Base-by-base conservation (phyloP, 768 basidiomycete species). In the Nidularia pulvinata region DNA sequence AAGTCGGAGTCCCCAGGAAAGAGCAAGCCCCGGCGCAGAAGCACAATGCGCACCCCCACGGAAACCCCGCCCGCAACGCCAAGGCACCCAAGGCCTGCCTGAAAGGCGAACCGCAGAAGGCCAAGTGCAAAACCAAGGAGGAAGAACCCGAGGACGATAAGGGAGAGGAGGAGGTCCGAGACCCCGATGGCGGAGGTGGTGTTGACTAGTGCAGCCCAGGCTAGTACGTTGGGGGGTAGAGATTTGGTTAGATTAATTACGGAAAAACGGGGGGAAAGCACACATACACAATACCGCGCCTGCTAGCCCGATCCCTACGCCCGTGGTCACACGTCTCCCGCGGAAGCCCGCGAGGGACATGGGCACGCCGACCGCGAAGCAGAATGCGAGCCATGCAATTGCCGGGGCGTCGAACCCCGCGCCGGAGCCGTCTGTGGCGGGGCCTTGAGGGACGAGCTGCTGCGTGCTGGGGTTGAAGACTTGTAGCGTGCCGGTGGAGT, bases 121-220 rank as follows among this genome's bases (percentile, higher is more conserved):
- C 87, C 87, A 14, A 85, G 56, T 9, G 76, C 54, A 55, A 84
- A 82, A 0, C 82, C 83, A 44, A 79, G 50, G 36, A 65, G 58
- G 59, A 84, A 86, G 49, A 83, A 70, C 0, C 65, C 74, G 25
- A 88, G 53, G 6, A 80, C 70, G 49, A 84, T 72, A 37, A 74
- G 54, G 1, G 78, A 78, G 42, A 89, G 66, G 5, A 80, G 61
- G 16, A 79, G 52, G 61, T 89, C 87, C 0, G 81, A 65, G 9
- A 86, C 58, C 19, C 83, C 80, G 6, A 69, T 60, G 3, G 77
- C 66, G 54, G 73, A 69, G 3, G 82, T 65, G 1, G 82, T 76
- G 64, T 85, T 89, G 52, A 83, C 70, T 47, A 89, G 70, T 9
- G 85, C 81, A 6, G 82, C 75, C 86, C 86, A 89, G 4, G 81